A percentile compares a stretch with the other conserved stretches of the same genome.
Conservation (phyloP, 352 stramenopile species). For the Globisporangium middletonii region DNA sequence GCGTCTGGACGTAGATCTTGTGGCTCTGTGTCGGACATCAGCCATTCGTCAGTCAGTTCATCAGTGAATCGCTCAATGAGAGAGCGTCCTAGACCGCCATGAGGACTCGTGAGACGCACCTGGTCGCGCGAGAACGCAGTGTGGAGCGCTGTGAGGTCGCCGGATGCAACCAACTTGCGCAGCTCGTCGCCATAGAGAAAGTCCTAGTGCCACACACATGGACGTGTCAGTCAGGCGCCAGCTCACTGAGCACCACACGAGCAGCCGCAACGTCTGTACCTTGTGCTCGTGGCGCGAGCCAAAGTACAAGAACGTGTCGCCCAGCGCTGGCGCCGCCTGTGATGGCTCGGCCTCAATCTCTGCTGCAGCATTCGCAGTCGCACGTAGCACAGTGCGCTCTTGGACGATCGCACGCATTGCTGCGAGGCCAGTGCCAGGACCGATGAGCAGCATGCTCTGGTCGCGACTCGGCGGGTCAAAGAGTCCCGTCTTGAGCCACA, state of each 20-base stretch:
- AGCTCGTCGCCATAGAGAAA: constrained; percentile 87
- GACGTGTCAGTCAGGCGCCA: constrained; percentile 1
- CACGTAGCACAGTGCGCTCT: constrained; percentile 57
- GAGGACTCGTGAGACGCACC: constrained; percentile 16
- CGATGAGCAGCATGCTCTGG: constrained; percentile 81
- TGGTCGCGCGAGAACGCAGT: constrained; percentile 90
- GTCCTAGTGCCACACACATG: constrained; percentile 35
- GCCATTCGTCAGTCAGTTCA: too few species aligned
- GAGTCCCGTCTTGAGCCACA: constrained; percentile 87
- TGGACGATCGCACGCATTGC: constrained; percentile 88
- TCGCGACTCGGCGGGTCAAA: constrained; percentile 52
- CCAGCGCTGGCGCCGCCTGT: not conserved
- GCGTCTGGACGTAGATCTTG: constrained; percentile 92
- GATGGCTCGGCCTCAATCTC: not conserved
- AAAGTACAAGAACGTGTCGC: constrained; percentile 75
- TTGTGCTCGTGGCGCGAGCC: constrained; percentile 82
- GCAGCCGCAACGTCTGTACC: constrained; percentile 18
- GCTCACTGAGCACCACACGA: not conserved
- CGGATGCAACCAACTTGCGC: constrained; percentile 27
- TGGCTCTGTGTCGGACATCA: constrained; percentile 26
- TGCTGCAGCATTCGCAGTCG: constrained; percentile 9
- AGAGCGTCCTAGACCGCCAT: not conserved
- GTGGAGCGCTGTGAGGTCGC: constrained; percentile 64
- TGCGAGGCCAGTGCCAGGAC: constrained; percentile 87
- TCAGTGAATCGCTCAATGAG: not conserved